Base-by-base conservation (phyloP, 441 rosid genomes). In the Hura crepitans region DNA sequence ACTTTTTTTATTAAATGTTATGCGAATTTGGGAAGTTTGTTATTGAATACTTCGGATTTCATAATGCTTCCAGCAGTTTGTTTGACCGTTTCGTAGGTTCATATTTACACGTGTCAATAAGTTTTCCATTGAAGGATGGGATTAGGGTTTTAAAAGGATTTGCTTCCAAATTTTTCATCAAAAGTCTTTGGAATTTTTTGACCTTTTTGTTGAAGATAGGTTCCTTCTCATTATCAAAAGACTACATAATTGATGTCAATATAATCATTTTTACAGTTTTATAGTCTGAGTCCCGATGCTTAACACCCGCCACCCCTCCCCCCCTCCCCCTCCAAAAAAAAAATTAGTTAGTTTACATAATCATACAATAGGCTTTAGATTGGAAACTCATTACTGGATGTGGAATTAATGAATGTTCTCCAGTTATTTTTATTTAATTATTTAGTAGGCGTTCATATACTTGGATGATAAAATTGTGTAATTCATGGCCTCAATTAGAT, bases 181-280 rank as follows among this genome's bases (percentile, higher is more conserved):
- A 27, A 6, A 66, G 7, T 54, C 0, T 66, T 59, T 30, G 2
- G 28, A 18, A 55, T 58, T 49, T 46, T 11, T 61, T 77, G 71
- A 12, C 15, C 35, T 43, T 62, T 33, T 56, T 31, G 56, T 13
- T 53, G 28, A 62, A 51, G n/a, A 55, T 59, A 43, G n/a, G 58
- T 70, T 74, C 45, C 70, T 69, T 57, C 27, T 22, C 25, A 53
- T 62, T 53, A 17, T 50, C 57, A 64, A 55, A 27, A n/a, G n/a
- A n/a, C n/a, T n/a, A n/a, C n/a, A n/a, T n/a, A n/a, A 1, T 62
- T 35, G 4, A 25, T 61, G 30, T 66, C 67, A 59, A 1, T 8
- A 35, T 35, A 8, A 35, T 35, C 39, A 35, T 35, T 35, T 35
- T 35, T 35, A 35, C 39, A 35, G 1, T 35, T 35, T 35, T 35